phyloP scores from a whole-genome alignment of 2,329 filamentous ascomycete genomes.

The Aspergillus sp. region DNA sequence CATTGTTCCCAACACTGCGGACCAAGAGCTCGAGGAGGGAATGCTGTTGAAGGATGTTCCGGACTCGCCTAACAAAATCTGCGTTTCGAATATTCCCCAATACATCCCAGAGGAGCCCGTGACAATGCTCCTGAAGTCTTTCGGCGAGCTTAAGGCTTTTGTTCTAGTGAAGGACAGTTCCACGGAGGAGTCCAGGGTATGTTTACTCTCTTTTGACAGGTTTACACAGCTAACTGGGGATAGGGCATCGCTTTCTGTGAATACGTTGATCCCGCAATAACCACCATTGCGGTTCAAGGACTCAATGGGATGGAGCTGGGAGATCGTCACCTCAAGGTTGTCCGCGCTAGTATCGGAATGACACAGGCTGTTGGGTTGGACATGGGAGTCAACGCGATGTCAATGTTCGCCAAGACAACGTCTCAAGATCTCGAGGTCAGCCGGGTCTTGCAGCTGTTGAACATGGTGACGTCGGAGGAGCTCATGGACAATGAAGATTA shows the following conservation, averaged over 20 bases:
- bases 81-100: slow-evolving; percentile 83
- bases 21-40: slow-evolving; percentile 73
- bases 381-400: slow-evolving; percentile 97
- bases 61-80: slow-evolving; percentile 94
- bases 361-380: slow-evolving; percentile 92
- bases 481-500: slow-evolving; percentile 93
- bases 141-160: slow-evolving; percentile 92
- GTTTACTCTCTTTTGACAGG: slow-evolving; percentile 35
- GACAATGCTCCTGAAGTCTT: slow-evolving; percentile 83
- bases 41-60: slow-evolving; percentile 79
- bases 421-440: slow-evolving; percentile 78
- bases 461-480: slow-evolving; percentile 98
- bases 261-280: slow-evolving; percentile 75
- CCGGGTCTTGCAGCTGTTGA: slow-evolving; percentile 87
- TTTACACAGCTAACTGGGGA: slow-evolving; percentile 16
- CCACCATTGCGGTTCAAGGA: slow-evolving; percentile 85
- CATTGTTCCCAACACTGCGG: slow-evolving; percentile 82
- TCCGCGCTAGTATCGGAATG: slow-evolving; percentile 87
- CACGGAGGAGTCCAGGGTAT: slow-evolving; percentile 84
- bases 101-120: slow-evolving; percentile 93
- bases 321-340: slow-evolving; percentile 81
- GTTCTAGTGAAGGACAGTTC: slow-evolving; percentile 83
- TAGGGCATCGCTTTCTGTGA: slow-evolving; percentile 97
- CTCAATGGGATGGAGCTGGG: slow-evolving; percentile 93
- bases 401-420: slow-evolving; percentile 90